Percentiles rank a stretch among this genome's conserved stretches.
These are phyloP conservation scores for Exophiala dermatitidis DNA, from an alignment of 2,329 filamentous ascomycete genomes.

Conservation along the genomic window DNA sequence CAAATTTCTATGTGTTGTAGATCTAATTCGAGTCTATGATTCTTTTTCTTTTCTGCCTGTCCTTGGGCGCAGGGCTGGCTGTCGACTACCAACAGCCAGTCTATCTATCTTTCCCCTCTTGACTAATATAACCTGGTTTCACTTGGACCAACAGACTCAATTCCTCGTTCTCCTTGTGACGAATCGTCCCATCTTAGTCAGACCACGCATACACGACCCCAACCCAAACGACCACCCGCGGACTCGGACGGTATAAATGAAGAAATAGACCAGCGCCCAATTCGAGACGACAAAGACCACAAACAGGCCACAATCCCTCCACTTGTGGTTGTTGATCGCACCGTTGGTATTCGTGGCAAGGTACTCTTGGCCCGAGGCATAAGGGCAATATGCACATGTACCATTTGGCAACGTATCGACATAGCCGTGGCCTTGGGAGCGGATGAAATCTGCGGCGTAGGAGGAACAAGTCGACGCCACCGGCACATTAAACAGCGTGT, in stretches of 20 bases:
- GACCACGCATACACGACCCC: constrained; percentile 46
- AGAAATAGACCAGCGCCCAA: constrained; percentile 67
- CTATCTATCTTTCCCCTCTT: no score
- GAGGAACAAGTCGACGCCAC: constrained; percentile 55
- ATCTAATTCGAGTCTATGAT: no score
- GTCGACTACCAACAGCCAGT: no score
- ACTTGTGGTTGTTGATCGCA: constrained; percentile 50
- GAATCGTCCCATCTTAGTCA: constrained; percentile 38
- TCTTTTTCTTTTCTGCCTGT: no score
- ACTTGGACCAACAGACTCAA: no score
- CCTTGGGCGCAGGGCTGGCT: no score
- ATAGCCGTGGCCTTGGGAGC: constrained; percentile 37
- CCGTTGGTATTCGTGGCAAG: constrained; percentile 52
- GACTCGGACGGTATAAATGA: constrained; percentile 66
- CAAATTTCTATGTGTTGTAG: no score
- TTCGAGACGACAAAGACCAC: constrained; percentile 63
- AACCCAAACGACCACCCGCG: constrained; percentile 65
- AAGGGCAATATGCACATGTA: constrained; percentile 65
- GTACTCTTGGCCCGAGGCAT: constrained; percentile 59
- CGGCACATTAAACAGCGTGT: constrained; percentile 59
- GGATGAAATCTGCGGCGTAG: constrained; percentile 58
- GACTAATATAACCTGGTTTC: no score
- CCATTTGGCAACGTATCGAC: constrained; percentile 54
- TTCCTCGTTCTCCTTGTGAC: background rate
- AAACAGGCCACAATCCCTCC: constrained; percentile 67